Evolutionary conservation across 495 filamentous ascomycete species (phyloP), one percentile per base, ranked within the genome.

Genomic region (Xylaria telfairii): DNA sequence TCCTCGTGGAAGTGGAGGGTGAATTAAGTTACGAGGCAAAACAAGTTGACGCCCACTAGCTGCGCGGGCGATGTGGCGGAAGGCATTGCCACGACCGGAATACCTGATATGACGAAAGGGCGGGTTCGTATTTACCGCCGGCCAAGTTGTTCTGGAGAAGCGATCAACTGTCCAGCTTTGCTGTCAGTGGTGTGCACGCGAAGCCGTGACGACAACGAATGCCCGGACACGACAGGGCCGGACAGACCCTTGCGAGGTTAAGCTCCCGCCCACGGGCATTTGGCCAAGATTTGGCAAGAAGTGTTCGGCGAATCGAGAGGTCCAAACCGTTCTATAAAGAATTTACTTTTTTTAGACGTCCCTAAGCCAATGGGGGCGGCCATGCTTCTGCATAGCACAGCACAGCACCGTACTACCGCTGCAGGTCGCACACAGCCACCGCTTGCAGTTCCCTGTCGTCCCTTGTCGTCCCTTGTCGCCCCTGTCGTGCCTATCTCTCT

Each of bases 271-370:
- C 3, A 37, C 57, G 34, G 57, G 57, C 57, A 60, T 60, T 60
- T 4, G 57, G 51, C 54, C 44, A 28, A 68, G 51, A 69, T 54
- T 47, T 49, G 66, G 59, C 54, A 64, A 67, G 61, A 69, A 44
- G 67, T 47, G 60, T 56, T 72, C 70, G 74, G 68, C 74, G 72
- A 76, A 76, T 74, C 60, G 72, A 2, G 69, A 71, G 71, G 72
- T 65, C n/a, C 32, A 21, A 59, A 4, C 17, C 5, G 56, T 37
- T 37, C 69, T 77, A 74, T 73, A 69, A 65, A 67, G 47, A 69
- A 60, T 56, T 68, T 68, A 24, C 76, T 76, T 76, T 74, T 78
- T 78, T 73, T 76, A 78, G 76, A 74, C 21, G 39, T 64, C 39
- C 66, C 60, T 69, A 61, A 60, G n/a, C 76, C 72, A 76, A 78